Evolutionary conservation across 2,329 filamentous ascomycete species (phyloP).

Genomic region (Colletotrichum neosansevieriae): DNA sequence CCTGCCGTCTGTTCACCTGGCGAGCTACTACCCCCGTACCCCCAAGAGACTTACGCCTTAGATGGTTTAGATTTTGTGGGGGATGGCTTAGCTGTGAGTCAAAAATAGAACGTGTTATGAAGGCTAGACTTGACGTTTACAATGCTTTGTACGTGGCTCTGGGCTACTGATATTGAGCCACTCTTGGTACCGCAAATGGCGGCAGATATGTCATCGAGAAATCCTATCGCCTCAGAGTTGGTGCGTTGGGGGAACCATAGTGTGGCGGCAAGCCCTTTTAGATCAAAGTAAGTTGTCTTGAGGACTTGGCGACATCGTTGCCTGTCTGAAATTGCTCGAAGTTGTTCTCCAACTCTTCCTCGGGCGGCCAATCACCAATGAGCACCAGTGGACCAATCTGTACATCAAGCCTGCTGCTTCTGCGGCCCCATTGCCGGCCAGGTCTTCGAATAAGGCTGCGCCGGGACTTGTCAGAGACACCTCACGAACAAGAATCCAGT

Average conservation of each 20-base stretch:
- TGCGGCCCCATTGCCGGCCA: background rate
- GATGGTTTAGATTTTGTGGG: background rate
- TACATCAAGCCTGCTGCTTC: background rate
- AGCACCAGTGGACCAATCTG: background rate
- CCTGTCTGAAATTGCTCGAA: too few species aligned
- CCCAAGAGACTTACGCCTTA: slow-evolving; percentile 68
- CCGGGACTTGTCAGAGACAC: background rate
- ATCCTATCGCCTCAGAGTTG: too few species aligned
- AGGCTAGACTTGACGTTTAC: background rate
- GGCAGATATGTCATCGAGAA: too few species aligned
- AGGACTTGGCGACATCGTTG: too few species aligned
- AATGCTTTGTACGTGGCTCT: background rate
- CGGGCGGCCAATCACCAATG: too few species aligned
- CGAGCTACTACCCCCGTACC: slow-evolving; percentile 69
- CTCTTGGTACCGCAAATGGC: too few species aligned
- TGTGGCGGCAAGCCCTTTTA: too few species aligned
- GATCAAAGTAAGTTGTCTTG: too few species aligned
- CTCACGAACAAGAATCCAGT: background rate
- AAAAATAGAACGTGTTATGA: slow-evolving; percentile 15
- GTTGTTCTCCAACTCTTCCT: too few species aligned
- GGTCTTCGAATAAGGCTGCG: background rate
- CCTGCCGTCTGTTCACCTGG: slow-evolving; percentile 69
- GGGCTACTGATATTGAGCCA: background rate
- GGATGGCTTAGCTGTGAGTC: background rate
- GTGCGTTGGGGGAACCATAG: too few species aligned